These are phyloP conservation scores for Scytalidium lignicola DNA, from an alignment of 2,329 filamentous ascomycete species.

Conservation along the genomic window DNA sequence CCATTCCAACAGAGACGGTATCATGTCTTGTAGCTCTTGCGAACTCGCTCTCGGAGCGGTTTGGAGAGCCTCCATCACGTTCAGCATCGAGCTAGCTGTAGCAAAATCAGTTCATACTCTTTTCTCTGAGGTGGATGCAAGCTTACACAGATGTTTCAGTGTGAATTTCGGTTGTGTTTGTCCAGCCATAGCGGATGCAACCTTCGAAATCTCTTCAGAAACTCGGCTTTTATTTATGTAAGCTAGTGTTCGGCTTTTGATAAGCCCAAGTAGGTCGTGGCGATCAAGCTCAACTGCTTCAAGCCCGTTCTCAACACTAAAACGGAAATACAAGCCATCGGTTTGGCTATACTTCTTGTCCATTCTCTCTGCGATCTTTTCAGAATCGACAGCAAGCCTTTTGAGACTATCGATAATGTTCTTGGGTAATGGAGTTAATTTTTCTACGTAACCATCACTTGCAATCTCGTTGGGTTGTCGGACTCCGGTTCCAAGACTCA, in stretches of 20 bases:
- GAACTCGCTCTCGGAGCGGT: too few relatives aligned
- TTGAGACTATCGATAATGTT: slow-evolving; percentile 14
- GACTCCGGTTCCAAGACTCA: slow-evolving; percentile 34
- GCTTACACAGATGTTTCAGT: too few relatives aligned
- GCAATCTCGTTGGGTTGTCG: neutral
- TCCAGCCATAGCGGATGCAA: too few relatives aligned
- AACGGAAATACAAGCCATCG: slow-evolving; percentile 35
- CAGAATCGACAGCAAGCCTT: slow-evolving; percentile 33
- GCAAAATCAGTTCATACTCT: too few relatives aligned
- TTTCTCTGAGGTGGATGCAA: too few relatives aligned
- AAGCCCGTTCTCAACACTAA: slow-evolving; percentile 37
- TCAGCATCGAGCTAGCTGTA: too few relatives aligned
- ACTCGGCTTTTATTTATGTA: neutral
- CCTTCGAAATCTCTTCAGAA: too few relatives aligned
- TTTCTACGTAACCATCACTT: slow-evolving; percentile 9
- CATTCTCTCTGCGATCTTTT: slow-evolving; percentile 34
- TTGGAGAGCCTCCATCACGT: too few relatives aligned
- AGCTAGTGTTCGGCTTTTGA: neutral
- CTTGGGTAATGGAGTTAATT: neutral
- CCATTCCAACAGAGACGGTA: too few relatives aligned
- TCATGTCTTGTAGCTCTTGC: too few relatives aligned
- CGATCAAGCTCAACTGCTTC: slow-evolving; percentile 34
- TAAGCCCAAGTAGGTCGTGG: neutral
- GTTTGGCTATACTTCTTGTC: slow-evolving; percentile 28
- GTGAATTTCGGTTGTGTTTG: too few relatives aligned